Evolutionary conservation across 2,329 filamentous ascomycete genomes (phyloP), one percentile per base, ranked within the genome.

Genomic region (Botrytis fabae): DNA sequence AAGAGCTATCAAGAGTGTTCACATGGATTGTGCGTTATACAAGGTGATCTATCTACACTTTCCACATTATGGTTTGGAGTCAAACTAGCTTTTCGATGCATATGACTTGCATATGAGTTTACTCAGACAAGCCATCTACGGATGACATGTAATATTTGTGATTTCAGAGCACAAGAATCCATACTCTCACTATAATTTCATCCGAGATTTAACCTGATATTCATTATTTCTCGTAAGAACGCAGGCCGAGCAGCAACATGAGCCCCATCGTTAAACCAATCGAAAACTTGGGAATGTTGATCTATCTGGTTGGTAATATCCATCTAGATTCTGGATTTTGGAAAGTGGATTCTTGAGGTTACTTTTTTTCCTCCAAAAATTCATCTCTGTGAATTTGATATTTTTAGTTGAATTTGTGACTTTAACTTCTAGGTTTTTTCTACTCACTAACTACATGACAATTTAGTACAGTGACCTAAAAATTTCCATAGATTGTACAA

Each of bases 101-200:
- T 3, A 4, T 22, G 3, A 35, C 12, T 61, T 38, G 38, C 25
- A 16, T n/a, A n/a, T 7, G 3, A 25, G 6, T 16, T 8, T 14
- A 40, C 3, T 12, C 14, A 54, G n/a, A 28, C n/a, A 28, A 28
- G 6, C 16, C 16, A 0, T 18, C n/a, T 9, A 54, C 5, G n/a
- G 2, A 28, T 28, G 1, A 0, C 5, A 28, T 54, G 7, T 28
- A 54, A 0, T 1, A 54, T 54, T 1, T 5, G 14, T 28, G n/a
- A 28, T 16, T 28, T 28, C 48, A 54, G 2, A 54, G 14, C n/a
- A 18, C 2, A 8, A 9, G 6, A 35, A 35, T 35, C 6, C 28
- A 28, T 28, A 8, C 6, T 16, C 14, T 54, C n/a, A 4, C 25
- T 2, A 57, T 9, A 18, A 18, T 28, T 28, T 18, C 2, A 4